Evolutionary conservation across 2,329 filamentous ascomycete genomes (phyloP).

Genomic region (Bipolaris zeicola): DNA sequence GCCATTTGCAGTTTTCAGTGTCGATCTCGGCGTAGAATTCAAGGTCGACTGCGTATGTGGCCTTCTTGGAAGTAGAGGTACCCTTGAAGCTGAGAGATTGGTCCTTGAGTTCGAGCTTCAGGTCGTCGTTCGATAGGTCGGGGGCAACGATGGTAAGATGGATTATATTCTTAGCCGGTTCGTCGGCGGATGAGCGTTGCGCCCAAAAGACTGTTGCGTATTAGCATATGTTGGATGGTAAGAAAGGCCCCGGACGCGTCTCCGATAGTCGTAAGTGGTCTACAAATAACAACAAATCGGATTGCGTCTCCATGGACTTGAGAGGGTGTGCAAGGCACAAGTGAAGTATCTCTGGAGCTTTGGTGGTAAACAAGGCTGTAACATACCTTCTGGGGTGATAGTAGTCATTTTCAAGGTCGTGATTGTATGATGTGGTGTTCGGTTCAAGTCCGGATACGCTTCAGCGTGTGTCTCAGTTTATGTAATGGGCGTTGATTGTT

Average conservation of each 20-base stretch:
- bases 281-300: neutral
- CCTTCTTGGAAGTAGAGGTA: slow-evolving; percentile 81
- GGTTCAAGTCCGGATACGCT: slow-evolving; percentile 1
- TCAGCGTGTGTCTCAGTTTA: slow-evolving; percentile 3
- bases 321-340: neutral
- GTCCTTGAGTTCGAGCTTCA: slow-evolving; percentile 74
- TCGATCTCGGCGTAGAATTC: slow-evolving; percentile 93
- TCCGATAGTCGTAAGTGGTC: neutral
- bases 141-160: slow-evolving; percentile 90
- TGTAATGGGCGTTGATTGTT: slow-evolving; percentile 10
- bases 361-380: slow-evolving; percentile 30
- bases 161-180: slow-evolving; percentile 89
- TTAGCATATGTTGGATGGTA: slow-evolving; percentile 23
- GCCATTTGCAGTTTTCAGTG: slow-evolving; percentile 77
- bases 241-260: slow-evolving; percentile 10
- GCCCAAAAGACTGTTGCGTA: slow-evolving; percentile 83
- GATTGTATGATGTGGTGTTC: slow-evolving; percentile 3
- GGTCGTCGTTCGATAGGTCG: slow-evolving; percentile 75
- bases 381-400: slow-evolving; percentile 50
- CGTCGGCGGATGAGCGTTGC: slow-evolving; percentile 84
- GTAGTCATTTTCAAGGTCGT: slow-evolving; percentile 35
- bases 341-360: slow-evolving; percentile 3
- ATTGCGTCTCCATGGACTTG: neutral
- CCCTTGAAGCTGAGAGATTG: slow-evolving; percentile 85
- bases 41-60: slow-evolving; percentile 82